These are phyloP conservation scores for Neofusicoccum cordaticola DNA, from an alignment of 2,329 filamentous ascomycete species.

Conservation along the genomic window DNA sequence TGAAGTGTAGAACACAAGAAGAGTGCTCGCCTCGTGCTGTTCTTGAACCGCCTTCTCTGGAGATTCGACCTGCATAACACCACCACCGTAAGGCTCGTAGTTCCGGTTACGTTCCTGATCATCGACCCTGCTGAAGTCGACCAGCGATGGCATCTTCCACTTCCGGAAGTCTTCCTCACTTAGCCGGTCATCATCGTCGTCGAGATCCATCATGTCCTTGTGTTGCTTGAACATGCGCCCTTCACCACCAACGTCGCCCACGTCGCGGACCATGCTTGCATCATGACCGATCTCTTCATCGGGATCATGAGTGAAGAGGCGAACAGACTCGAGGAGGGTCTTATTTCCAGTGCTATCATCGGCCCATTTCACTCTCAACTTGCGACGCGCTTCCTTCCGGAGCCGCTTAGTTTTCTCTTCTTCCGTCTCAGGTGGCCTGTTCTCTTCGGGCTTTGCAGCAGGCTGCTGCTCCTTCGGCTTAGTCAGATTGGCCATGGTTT, in stretches of 20 bases:
- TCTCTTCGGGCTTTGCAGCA: slow-evolving; percentile 54
- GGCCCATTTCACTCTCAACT: slow-evolving; percentile 70
- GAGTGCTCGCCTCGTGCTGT: slow-evolving; percentile 44
- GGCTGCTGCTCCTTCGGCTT: slow-evolving; percentile 57
- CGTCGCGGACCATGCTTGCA: slow-evolving; percentile 67
- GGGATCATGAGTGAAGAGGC: slow-evolving; percentile 69
- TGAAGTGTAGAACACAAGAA: slow-evolving; percentile 48
- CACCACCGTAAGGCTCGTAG: slow-evolving; percentile 47
- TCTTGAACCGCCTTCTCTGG: slow-evolving; percentile 44
- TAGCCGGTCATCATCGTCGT: slow-evolving; percentile 60
- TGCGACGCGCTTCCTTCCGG: slow-evolving; percentile 68
- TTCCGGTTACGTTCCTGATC: slow-evolving; percentile 43
- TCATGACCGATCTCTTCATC: slow-evolving; percentile 67
- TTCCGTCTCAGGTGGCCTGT: slow-evolving; percentile 58
- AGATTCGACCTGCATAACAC: slow-evolving; percentile 36
- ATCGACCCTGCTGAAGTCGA: slow-evolving; percentile 45
- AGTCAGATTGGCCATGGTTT: slow-evolving; percentile 41
- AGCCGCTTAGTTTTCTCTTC: slow-evolving; percentile 66
- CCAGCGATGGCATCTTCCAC: slow-evolving; percentile 32
- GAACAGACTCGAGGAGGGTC: slow-evolving; percentile 65
- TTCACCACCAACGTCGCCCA: slow-evolving; percentile 67
- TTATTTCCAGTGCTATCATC: slow-evolving; percentile 57
- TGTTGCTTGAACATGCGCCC: slow-evolving; percentile 54
- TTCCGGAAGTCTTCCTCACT: slow-evolving; percentile 41
- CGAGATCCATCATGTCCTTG: slow-evolving; percentile 63